Base-by-base conservation (phyloP, 73 alveolate species). In the Stentor roeselii region DNA sequence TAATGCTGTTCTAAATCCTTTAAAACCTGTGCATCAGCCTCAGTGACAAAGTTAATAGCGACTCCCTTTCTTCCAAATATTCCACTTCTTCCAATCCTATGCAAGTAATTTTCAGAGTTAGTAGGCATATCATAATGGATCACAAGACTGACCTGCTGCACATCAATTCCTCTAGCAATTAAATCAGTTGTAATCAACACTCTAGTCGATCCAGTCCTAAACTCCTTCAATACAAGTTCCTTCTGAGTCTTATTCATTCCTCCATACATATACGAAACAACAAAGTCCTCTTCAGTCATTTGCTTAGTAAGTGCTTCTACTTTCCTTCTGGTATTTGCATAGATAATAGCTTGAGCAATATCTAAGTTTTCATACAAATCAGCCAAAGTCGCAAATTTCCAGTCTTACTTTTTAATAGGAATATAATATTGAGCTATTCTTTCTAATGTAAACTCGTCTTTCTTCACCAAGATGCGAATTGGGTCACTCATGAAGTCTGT, bases 41-140 rank as follows among this genome's bases (percentile, higher is more conserved):
- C 59, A 1, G 42, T 35, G 31, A 96, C 99, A 75, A 97, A 95
- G 88, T 96, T 98, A 80, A 97, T 97, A 34, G 99, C 99, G 60
- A 98, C 99, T 14, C 99, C 99, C 82, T 96, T 96, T 78, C 99
- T 89, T 34, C 99, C 99, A 88, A 95, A 97, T 86, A 99, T 97
- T 11, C 99, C 99, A 38, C 98, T 91, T 85, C 99, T 95, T 60
- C 99, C 99, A 60, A 98, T 98, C 76, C 99, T 95, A 85, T 98
- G 99, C 74, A 98, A 88, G 84, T 98, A 98, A 86, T 92, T 92
- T 95, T 98, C 99, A 83, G 98, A 95, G 88, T 92, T 94, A 38
- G 87, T 77, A 11, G 99, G 99, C 40, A 97, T 87, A 76, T 97
- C 99, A 83, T 94, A 95, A 88, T 96, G 94, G 75, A 97, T 94